These are phyloP conservation scores for Anthoceros angustus DNA, from an alignment of 225 moss, liverwort and hornwort genomes.

Conservation along the genomic window DNA sequence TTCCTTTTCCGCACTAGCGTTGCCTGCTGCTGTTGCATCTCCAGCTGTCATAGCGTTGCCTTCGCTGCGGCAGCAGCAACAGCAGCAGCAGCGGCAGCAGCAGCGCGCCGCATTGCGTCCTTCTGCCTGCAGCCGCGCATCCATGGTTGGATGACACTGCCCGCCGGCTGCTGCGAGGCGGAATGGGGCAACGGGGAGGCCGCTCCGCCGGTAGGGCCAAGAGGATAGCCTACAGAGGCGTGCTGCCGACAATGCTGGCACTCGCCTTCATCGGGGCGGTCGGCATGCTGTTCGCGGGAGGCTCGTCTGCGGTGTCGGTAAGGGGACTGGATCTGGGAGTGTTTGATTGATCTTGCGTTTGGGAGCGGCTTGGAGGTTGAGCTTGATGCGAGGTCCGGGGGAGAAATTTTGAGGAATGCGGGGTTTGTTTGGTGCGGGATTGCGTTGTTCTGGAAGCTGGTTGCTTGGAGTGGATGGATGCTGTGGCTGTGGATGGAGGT, in stretches of 20 bases:
- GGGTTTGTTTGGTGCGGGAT: background rate
- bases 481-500: background rate
- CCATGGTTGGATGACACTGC: no score
- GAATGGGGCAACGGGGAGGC: constrained; percentile 23
- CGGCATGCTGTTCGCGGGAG: constrained; percentile 23
- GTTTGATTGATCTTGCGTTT: background rate
- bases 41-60: no score
- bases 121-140: no score
- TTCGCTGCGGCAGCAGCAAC: no score
- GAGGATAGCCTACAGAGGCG: constrained; percentile 17
- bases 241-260: constrained; percentile 23
- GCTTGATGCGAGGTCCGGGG: background rate
- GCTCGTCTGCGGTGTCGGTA: constrained; percentile 24
- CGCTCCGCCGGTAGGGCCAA: constrained; percentile 19
- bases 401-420: background rate
- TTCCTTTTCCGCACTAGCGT: no score
- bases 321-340: constrained; percentile 5
- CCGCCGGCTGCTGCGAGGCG: constrained; percentile 1
- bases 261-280: constrained; percentile 23
- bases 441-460: background rate
- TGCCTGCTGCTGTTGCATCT: no score
- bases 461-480: background rate
- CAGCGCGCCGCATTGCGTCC: no score
- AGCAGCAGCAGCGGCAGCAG: no score
- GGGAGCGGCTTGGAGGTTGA: background rate